Conservation (phyloP, 371 early-diverging fungal species). For the Cokeromyces recurvatus region DNA sequence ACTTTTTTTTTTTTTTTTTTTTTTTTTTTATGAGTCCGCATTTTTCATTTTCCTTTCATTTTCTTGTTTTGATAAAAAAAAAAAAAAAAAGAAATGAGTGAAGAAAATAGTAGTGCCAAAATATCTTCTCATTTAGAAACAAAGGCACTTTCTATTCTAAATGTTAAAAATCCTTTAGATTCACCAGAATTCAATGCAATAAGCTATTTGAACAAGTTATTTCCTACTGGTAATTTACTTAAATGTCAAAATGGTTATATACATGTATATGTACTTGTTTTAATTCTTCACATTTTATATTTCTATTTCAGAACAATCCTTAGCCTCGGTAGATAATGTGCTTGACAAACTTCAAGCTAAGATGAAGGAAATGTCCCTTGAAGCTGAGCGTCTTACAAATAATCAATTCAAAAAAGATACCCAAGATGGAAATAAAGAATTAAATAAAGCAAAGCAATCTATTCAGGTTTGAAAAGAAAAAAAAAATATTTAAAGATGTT, state of each 20-base stretch:
- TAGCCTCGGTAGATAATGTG: constrained; percentile 66
- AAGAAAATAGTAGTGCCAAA: constrained; percentile 16
- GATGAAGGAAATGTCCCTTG: constrained; percentile 52
- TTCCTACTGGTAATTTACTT: constrained; percentile 77
- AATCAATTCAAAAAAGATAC: constrained; percentile 57
- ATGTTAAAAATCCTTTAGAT: constrained; percentile 64
- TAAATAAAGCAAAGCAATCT: constrained; percentile 64
- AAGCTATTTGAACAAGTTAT: constrained; percentile 74
- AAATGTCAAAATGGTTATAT: no score
- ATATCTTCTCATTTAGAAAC: constrained; percentile 50
- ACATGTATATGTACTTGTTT: neutral
- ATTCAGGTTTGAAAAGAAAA: constrained; percentile 49
- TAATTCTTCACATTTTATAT: no score
- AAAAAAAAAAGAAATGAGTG: no score
- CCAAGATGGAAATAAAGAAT: constrained; percentile 49
- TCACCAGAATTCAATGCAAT: constrained; percentile 67
- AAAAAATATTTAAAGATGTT: no score
- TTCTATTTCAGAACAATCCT: constrained; percentile 58
- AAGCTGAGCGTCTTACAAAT: constrained; percentile 68
- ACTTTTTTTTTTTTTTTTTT: neutral
- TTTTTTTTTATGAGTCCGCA: neutral
- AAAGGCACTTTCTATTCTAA: constrained; percentile 42
- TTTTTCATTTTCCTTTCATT: neutral
- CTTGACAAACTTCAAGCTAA: constrained; percentile 56
- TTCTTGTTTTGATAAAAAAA: neutral